Evolutionary conservation across 1,284 basidiomycete species (phyloP), one percentile per base, ranked within the genome.

Genomic region (Trichosporon faecale): DNA sequence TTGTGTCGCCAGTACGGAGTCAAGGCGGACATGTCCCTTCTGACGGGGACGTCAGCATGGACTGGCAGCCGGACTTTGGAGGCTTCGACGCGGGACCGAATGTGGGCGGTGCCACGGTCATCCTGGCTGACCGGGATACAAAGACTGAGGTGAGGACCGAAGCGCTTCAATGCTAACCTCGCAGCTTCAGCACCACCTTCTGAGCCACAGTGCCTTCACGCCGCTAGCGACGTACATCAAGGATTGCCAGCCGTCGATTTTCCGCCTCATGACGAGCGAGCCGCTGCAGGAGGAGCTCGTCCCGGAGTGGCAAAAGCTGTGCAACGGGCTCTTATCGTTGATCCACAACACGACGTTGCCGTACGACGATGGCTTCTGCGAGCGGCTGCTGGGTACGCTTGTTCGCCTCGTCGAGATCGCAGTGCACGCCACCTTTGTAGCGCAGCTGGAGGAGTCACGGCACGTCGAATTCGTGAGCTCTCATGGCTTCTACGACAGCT

Each of bases 151-250:
- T 77, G 67, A 70, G 74, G 11, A 16, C 2, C 33, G n/a, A 18
- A 61, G 18, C 5, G 4, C 4, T 6, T n/a, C 18, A 37, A 3
- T 3, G 40, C 68, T 70, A 14, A 44, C 7, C 40, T 11, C 2
- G 12, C 57, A 82, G 79, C 70, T 82, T 0, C 66, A 78, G n/a
- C 76, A 79, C 65, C 78, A 80, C 63, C 64, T 82, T 1, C 73
- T 80, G 64, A 76, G 75, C 35, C 75, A 80, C 66, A 61, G 71
- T 8, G 64, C 74, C 0, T 46, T 73, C 8, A 78, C 76, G 1
- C 52, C 72, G 1, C 67, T 77, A 25, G 74, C 76, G 44, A 46
- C 37, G 2, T 21, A 55, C 29, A 29, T 27, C 12, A 63, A 64
- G 49, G 66, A 67, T 52, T 23, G 67, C 55, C 71, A 74, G 66